A percentile compares a stretch with the other conserved stretches of the same genome.
These are phyloP conservation scores for Paramecium primaurelia DNA, from an alignment of 73 alveolate species.

Conservation along the genomic window DNA sequence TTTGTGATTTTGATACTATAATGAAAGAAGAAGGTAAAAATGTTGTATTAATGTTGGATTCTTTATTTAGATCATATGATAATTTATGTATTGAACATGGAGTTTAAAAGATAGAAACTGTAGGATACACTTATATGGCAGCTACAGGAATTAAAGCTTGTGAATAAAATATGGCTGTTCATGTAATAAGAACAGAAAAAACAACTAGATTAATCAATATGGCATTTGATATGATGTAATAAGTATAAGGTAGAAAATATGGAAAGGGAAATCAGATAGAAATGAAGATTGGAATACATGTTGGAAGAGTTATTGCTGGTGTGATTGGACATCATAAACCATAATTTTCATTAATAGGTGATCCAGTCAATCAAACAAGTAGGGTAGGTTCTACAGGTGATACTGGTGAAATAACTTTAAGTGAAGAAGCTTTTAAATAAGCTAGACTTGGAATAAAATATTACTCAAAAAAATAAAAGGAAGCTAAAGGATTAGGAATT, in stretches of 20 bases:
- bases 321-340: constrained; percentile 97
- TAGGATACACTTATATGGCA: constrained; percentile 83
- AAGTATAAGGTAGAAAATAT: constrained; percentile 43
- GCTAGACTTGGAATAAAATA: constrained; percentile 7
- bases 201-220: constrained; percentile 51
- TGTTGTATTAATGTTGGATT: constrained; percentile 49
- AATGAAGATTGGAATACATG: constrained; percentile 94
- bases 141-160: constrained; percentile 77
- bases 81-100: constrained; percentile 71
- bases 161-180: constrained; percentile 64
- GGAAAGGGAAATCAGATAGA: constrained; percentile 50
- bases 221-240: constrained; percentile 54
- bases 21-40: constrained; percentile 56
- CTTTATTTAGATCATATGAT: constrained; percentile 68
- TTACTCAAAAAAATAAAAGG: not conserved
- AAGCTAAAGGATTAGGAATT: constrained; percentile 67
- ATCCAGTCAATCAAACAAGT: constrained; percentile 92
- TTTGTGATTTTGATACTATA: constrained; percentile 56
- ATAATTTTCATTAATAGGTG: constrained; percentile 93
- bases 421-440: constrained; percentile 15
- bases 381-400: constrained; percentile 90
- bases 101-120: constrained; percentile 76
- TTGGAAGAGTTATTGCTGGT: constrained; percentile 95
- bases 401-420: constrained; percentile 18
- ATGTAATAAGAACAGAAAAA: constrained; percentile 40